These are phyloP conservation scores for Dendrobium nobile DNA, from an alignment of 106 monocot genomes.

Conservation along the genomic window DNA sequence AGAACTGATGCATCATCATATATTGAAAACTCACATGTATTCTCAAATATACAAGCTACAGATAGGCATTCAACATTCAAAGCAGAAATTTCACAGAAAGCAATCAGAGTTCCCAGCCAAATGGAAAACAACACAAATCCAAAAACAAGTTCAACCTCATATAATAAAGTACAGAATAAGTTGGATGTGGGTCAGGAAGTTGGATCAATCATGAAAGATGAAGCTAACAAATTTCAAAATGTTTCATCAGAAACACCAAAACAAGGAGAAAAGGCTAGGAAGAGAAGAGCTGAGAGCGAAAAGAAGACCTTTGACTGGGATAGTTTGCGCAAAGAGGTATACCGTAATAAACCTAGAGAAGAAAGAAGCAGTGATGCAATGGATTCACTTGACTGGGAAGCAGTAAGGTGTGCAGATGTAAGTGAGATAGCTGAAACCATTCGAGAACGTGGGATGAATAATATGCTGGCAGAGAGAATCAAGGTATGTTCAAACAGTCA, in stretches of 20 bases:
- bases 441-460: constrained; percentile 84
- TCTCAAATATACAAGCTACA: background rate
- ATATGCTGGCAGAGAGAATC: constrained; percentile 79
- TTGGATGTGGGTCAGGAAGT: constrained; percentile 1
- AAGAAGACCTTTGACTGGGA: constrained; percentile 65
- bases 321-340: constrained; percentile 37
- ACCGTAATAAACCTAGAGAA: constrained; percentile 14
- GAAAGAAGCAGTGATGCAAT: constrained; percentile 42
- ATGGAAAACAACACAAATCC: background rate
- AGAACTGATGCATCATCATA: constrained; percentile 6
- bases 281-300: constrained; percentile 16
- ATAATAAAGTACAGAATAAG: background rate
- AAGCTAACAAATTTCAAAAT: constrained; percentile 10
- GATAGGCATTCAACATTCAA: constrained; percentile 7
- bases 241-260: constrained; percentile 22
- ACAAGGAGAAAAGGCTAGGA: constrained; percentile 17
- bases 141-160: background rate
- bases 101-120: constrained; percentile 3
- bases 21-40: background rate
- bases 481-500: constrained; percentile 36
- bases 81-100: constrained; percentile 3
- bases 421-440: constrained; percentile 59
- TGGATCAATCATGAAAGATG: constrained; percentile 16
- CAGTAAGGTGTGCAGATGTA: constrained; percentile 54
- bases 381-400: constrained; percentile 80